Base-by-base conservation (phyloP, 345 rosid species). In the Heritiera fomes region DNA sequence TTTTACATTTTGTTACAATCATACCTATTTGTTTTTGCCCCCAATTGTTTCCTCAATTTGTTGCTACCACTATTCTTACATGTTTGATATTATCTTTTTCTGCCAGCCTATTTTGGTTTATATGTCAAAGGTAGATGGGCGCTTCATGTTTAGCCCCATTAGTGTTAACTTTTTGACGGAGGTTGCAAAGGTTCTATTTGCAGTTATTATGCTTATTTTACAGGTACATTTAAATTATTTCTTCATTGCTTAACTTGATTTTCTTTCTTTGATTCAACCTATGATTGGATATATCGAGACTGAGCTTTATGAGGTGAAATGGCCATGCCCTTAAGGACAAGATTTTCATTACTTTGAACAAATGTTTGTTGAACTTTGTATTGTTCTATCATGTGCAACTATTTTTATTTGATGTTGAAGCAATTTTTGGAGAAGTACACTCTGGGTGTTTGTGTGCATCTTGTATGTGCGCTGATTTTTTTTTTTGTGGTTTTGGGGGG, bases 151-250 rank as follows among this genome's bases (percentile, higher is more conserved):
- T 83, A 96, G 96, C 84, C 99, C 98, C 32, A 84, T 94, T 60
- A 94, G 97, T 72, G 99, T 96, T 67, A 96, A 96, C 87, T 92
- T 96, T 86, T 84, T 96, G 90, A 94, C 98, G 3, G 99, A 96
- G 71, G 82, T 76, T 23, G 88, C 93, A 18, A 96, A 96, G 81
- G 92, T 92, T 86, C 58, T 91, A 49, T 94, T 94, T 82, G 97
- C 99, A 6, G 32, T 94, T 83, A 85, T 92, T 82, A 95, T 95
- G 99, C 93, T 95, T 71, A 43, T 95, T n/a, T 18, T 89, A 80
- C 95, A 96, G 98, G 99, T 93, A 88, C 62, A 62, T 77, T 66
- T 71, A 11, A 47, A 49, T 72, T 52, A 4, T 64, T 45, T 79
- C 63, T 68, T 75, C 46, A 45, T 23, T 38, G 41, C 40, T 73